Evolutionary conservation across 2,329 filamentous ascomycete genomes (phyloP).

Genomic region (Grosmannia penicillata): DNA sequence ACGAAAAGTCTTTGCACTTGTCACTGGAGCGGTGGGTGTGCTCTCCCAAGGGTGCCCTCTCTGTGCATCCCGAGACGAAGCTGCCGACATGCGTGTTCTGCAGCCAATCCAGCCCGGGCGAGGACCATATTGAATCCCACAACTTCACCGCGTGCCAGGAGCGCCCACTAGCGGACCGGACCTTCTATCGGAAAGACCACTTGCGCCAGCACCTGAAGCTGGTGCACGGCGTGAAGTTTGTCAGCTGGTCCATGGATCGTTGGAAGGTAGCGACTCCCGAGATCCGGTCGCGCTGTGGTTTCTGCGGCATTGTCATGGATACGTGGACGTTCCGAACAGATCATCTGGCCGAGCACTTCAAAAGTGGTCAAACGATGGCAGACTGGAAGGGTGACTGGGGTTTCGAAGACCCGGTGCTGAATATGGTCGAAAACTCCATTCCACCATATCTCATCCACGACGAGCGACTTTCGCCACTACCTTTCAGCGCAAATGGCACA

Average conservation of each 20-base stretch:
- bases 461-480: constrained; percentile 41
- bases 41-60: constrained; percentile 39
- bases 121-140: constrained; percentile 41
- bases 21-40: constrained; percentile 55
- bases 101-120: constrained; percentile 36
- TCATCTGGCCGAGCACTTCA: constrained; percentile 54
- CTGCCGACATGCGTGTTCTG: constrained; percentile 44
- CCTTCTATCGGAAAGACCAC: constrained; percentile 53
- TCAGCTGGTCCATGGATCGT: constrained; percentile 47
- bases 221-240: constrained; percentile 47
- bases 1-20: constrained; percentile 52
- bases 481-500: constrained; percentile 32
- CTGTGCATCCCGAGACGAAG: constrained; percentile 44
- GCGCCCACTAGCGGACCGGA: constrained; percentile 43
- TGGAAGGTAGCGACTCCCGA: constrained; percentile 47
- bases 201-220: constrained; percentile 50
- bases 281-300: constrained; percentile 49
- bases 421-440: constrained; percentile 52
- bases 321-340: constrained; percentile 46
- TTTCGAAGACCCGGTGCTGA: constrained; percentile 44
- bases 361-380: constrained; percentile 49
- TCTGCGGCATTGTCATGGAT: constrained; percentile 47
- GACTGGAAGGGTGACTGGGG: constrained; percentile 59
- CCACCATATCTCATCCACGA: constrained; percentile 52
- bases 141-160: constrained; percentile 53